Evolutionary conservation across 345 rosid genomes (phyloP).

Genomic region (Brassica nigra): DNA sequence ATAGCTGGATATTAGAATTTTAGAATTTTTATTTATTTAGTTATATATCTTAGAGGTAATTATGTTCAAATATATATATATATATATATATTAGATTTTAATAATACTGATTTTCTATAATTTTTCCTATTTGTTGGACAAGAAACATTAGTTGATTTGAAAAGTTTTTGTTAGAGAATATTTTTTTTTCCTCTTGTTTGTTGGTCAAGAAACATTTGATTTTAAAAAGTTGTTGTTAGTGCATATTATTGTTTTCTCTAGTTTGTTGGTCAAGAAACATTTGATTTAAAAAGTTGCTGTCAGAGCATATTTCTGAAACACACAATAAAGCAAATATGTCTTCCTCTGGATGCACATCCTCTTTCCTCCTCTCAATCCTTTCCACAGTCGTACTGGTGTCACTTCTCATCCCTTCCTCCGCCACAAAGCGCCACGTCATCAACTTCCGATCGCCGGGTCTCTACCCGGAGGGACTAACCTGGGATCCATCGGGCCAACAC

Average conservation of each 20-base stretch:
- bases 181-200: not conserved
- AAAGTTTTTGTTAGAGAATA: not conserved
- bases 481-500: slow-evolving; percentile 72
- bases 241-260: too few species aligned
- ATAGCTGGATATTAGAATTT: too few species aligned
- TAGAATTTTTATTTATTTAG: too few species aligned
- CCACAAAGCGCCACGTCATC: slow-evolving; percentile 54
- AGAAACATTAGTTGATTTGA: not conserved
- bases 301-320: not conserved
- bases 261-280: not conserved
- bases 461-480: slow-evolving; percentile 75
- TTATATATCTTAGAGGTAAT: too few species aligned
- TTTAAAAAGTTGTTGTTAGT: too few species aligned
- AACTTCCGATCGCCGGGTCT: slow-evolving; percentile 66
- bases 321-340: slow-evolving; percentile 27
- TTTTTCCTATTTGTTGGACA: not conserved
- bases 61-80: too few species aligned
- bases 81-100: too few species aligned
- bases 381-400: slow-evolving; percentile 15
- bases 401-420: slow-evolving; percentile 29
- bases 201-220: not conserved
- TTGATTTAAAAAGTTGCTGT: not conserved
- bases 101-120: too few species aligned
- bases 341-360: not conserved
- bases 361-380: not conserved